Evolutionary conservation across 75 land plant genomes (phyloP).

Genomic region (Gnetum montanum): DNA sequence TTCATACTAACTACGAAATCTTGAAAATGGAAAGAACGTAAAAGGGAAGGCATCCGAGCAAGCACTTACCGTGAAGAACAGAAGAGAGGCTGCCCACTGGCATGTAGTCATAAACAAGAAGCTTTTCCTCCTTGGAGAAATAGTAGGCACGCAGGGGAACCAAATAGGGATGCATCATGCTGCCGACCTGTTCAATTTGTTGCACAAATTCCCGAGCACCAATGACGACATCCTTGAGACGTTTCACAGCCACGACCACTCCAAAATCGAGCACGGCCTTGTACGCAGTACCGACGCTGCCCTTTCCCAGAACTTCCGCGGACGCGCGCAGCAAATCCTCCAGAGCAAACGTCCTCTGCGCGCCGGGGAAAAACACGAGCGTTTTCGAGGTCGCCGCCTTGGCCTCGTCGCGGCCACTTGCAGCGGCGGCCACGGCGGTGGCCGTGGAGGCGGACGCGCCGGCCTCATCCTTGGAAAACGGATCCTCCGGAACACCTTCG

Average conservation of each 20-base stretch:
- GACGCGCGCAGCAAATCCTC: conserved; percentile 65
- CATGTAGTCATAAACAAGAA: conserved; percentile 63
- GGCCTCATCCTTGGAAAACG: conserved; percentile 9
- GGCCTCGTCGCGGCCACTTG: conserved; percentile 7
- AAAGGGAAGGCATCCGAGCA: not conserved
- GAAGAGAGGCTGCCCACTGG: conserved; percentile 62
- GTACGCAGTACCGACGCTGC: conserved; percentile 57
- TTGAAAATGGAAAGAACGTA: too few species aligned
- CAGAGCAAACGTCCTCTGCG: conserved; percentile 30
- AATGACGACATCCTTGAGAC: conserved; percentile 47
- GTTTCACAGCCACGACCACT: conserved; percentile 48
- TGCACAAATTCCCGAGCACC: conserved; percentile 39
- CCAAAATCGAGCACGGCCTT: conserved; percentile 57
- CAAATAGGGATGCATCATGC: conserved; percentile 39
- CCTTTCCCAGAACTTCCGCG: conserved; percentile 65
- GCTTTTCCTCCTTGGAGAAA: conserved; percentile 49
- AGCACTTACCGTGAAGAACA: conserved; percentile 47
- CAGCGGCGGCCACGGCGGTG: conserved; percentile 8
- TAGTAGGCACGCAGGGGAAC: conserved; percentile 55
- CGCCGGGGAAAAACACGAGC: conserved; percentile 42
- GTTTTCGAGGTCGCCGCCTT: conserved; percentile 9
- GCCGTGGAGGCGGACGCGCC: conserved; percentile 15
- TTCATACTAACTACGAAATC: too few species aligned
- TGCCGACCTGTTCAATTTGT: conserved; percentile 37
- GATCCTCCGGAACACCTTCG: conserved; percentile 9